Base-by-base conservation (phyloP, 2,329 filamentous ascomycete genomes). In the Chrysoporthe austroafricana region DNA sequence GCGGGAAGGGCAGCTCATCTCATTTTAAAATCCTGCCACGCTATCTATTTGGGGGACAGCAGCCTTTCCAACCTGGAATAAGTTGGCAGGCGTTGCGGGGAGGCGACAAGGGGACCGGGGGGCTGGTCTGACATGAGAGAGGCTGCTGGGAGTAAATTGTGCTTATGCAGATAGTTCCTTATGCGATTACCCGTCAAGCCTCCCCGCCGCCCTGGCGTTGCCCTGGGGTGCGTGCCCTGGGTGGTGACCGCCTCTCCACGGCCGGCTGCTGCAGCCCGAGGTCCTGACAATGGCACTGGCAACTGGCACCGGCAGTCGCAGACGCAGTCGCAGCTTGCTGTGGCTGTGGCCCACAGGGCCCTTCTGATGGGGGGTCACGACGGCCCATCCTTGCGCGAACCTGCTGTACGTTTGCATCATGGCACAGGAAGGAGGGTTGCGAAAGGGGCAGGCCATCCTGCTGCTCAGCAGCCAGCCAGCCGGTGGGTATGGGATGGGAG, bases 361-460 rank as follows among this genome's bases (percentile, higher is more conserved):
- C 26, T 26, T 26, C 26, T 26, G 26, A 26, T 26, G 26, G 5
- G 14, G 11, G 46, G n/a, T 5, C 5, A 50, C 3, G 14, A 11
- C 9, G 50, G 16, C 26, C 26, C 18, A 60, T 11, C 46, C 46
- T 52, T 62, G 60, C 26, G 43, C 32, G 46, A 63, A n/a, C 26
- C 48, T 63, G 39, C 62, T 64, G 62, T 64, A 58, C 43, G 54
- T 21, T 64, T 64, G 62, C 62, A 64, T 64, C 62, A 64, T 64
- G 54, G 62, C 42, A 58, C 62, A 34, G 43, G 16, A 58, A 18
- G 57, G 21, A 59, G 52, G 44, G 62, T 59, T 59, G 52, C 62
- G 48, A 50, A 59, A 8, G 34, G 18, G 50, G 39, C 21, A 64
- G 36, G 52, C 32, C 39, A n/a, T 57, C 39, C 26, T 64, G 36